Evolutionary conservation across 345 rosid genomes (phyloP), one percentile per base, ranked within the genome.

Genomic region (Eucalyptus shirleyi): DNA sequence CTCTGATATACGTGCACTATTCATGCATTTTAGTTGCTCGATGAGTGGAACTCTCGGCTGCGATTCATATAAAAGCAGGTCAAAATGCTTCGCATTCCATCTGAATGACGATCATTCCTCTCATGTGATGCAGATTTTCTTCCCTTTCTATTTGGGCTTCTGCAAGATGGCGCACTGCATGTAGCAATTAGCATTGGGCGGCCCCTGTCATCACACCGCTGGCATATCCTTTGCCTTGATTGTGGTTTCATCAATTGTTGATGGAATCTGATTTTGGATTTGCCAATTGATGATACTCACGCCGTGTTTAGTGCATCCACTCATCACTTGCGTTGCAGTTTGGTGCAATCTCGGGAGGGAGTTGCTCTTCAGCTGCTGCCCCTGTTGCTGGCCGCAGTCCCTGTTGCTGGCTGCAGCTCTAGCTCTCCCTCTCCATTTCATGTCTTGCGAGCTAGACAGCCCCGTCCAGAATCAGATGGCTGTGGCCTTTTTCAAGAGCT

Each of bases 391-490:
- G n/a, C n/a, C n/a, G n/a, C n/a, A 90, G 89, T n/a, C 12, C 28
- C 13, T 9, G 6, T 56, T 53, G 24, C 5, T 55, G 5, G 59
- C 5, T 55, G 49, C 90, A 90, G 89, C 87, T 81, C 5, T 89
- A 77, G 86, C 91, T 88, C 90, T 91, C 90, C 89, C 87, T 47
- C 85, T 91, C 91, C 91, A 50, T 94, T 97, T 95, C 93, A 95
- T 96, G 99, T 96, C 98, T 92, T 91, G 95, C 88, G 95, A 97
- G 89, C 91, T 94, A 89, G 98, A 97, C 94, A 96, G 98, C 91
- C 99, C 99, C 91, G 98, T 98, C 89, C 99, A 96, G 90, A 96
- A 97, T 17, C 99, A 97, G 93, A 96, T 97, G 98, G 99, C 99
- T 83, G 95, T 98, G 87, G 95, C 99, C 87, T 92, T 96, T 12